Conservation (phyloP, 768 basidiomycete genomes). For the Gelatoporia subvermispora region DNA sequence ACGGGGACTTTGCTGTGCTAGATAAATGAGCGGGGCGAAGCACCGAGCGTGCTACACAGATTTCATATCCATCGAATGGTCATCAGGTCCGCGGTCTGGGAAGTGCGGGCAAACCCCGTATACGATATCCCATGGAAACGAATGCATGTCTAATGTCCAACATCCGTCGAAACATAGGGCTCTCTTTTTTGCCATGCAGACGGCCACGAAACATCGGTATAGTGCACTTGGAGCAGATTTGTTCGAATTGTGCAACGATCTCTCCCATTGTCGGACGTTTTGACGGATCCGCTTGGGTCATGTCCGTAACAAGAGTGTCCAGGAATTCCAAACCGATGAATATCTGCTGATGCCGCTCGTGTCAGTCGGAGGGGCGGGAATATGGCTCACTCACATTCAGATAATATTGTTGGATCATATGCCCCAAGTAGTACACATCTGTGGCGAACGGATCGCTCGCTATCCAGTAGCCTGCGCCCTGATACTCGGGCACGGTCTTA, state of each 20-base stretch:
- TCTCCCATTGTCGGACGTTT: neutral
- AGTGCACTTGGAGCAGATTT: neutral
- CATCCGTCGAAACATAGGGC: too few species aligned
- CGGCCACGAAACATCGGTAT: neutral
- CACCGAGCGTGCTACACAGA: too few species aligned
- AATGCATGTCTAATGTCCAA: too few species aligned
- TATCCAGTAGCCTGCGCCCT: neutral
- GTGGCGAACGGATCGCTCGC: slow-evolving; percentile 15
- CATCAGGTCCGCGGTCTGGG: too few species aligned
- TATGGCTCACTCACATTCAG: neutral
- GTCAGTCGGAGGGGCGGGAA: too few species aligned
- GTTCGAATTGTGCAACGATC: neutral
- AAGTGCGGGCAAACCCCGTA: too few species aligned
- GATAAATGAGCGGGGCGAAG: too few species aligned
- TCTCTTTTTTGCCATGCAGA: neutral
- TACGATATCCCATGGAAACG: too few species aligned
- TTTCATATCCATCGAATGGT: too few species aligned
- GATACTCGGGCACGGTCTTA: slow-evolving; percentile 15
- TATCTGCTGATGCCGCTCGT: slow-evolving; percentile 4
- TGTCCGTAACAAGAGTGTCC: slow-evolving; percentile 16
- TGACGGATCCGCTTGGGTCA: neutral
- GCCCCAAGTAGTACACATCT: slow-evolving; percentile 18
- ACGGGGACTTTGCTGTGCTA: too few species aligned
- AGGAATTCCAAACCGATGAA: slow-evolving; percentile 27
- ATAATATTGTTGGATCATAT: slow-evolving; percentile 21